phyloP scores from a whole-genome alignment of 495 filamentous ascomycete species.

The Penicillium manginii region DNA sequence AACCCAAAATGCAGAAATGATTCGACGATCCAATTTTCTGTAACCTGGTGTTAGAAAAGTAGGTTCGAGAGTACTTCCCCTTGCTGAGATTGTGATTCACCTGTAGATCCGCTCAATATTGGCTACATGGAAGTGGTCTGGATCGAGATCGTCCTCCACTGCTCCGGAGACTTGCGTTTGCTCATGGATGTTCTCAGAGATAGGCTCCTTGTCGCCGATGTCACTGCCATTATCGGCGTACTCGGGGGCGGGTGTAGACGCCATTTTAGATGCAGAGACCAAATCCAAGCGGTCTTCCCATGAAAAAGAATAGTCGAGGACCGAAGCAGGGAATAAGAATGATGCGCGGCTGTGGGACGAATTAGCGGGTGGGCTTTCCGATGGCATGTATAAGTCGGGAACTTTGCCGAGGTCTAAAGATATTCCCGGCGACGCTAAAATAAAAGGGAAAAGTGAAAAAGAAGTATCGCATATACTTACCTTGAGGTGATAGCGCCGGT shows the following conservation, averaged over 20 bases:
- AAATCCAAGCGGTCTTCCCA: neutral
- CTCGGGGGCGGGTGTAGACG: conserved; percentile 10
- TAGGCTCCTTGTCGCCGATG: conserved; percentile 22
- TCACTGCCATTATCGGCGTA: conserved; percentile 5
- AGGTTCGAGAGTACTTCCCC: neutral
- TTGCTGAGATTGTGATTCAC: conserved; percentile 16
- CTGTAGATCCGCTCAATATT: conserved; percentile 49
- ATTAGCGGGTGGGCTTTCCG: conserved; percentile 11
- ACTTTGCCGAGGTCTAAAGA: conserved; percentile 15
- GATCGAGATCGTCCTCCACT: conserved; percentile 27
- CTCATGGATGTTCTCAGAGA: conserved; percentile 32
- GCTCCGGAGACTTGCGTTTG: conserved; percentile 20
- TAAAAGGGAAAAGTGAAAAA: neutral
- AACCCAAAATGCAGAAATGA: conserved; percentile 91
- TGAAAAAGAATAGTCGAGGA: neutral
- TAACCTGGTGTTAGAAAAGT: neutral
- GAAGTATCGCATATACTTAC: conserved; percentile 15
- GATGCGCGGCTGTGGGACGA: neutral
- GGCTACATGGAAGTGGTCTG: conserved; percentile 34
- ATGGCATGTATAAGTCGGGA: conserved; percentile 1
- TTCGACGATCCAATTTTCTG: conserved; percentile 78
- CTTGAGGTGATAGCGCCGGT: neutral
- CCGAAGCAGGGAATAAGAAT: neutral
- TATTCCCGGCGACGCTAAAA: neutral
- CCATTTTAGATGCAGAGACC: conserved; percentile 15